Evolutionary conservation across 2,329 filamentous ascomycete species (phyloP).

Genomic region (Phaeoacremonium minimum): DNA sequence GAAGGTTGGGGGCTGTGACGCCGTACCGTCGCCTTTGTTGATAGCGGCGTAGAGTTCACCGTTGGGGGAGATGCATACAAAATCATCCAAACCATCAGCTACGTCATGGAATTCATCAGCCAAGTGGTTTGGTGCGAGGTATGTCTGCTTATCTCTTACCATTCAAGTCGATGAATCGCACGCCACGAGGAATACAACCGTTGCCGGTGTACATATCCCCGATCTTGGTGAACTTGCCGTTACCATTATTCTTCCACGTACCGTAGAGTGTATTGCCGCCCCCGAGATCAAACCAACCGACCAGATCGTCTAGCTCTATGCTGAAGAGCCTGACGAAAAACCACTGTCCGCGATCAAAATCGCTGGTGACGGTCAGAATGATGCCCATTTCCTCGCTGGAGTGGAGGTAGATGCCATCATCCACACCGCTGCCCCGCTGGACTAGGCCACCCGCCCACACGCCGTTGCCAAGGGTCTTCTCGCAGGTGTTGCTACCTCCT

Average conservation of each 20-base stretch:
- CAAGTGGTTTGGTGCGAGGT: background rate
- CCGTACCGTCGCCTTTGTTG: conserved; percentile 14
- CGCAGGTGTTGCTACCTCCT: conserved; percentile 9
- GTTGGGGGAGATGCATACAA: conserved; percentile 20
- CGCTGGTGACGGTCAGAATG: conserved; percentile 11
- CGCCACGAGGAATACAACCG: conserved; percentile 5
- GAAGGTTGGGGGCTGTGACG: conserved; percentile 12
- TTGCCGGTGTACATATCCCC: conserved; percentile 6
- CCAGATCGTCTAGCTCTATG: conserved; percentile 12
- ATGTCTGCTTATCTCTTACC: background rate
- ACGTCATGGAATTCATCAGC: background rate
- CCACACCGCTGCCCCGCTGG: conserved; percentile 19
- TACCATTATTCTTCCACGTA: conserved; percentile 4
- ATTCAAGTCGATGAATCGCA: conserved; percentile 9
- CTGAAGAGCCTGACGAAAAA: conserved; percentile 14
- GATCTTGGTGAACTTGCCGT: conserved; percentile 11
- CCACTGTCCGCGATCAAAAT: conserved; percentile 17
- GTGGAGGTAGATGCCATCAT: conserved; percentile 23
- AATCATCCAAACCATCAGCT: conserved; percentile 20
- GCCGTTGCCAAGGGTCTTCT: conserved; percentile 16
- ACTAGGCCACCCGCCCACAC: conserved; percentile 16
- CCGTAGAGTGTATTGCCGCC: conserved; percentile 3
- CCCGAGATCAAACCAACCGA: conserved; percentile 14
- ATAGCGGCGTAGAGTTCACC: conserved; percentile 11
- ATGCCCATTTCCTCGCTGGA: conserved; percentile 10